Evolutionary conservation across 768 basidiomycete genomes (phyloP), one percentile per base, ranked within the genome.

Genomic region (Leccinum subgranulosum): DNA sequence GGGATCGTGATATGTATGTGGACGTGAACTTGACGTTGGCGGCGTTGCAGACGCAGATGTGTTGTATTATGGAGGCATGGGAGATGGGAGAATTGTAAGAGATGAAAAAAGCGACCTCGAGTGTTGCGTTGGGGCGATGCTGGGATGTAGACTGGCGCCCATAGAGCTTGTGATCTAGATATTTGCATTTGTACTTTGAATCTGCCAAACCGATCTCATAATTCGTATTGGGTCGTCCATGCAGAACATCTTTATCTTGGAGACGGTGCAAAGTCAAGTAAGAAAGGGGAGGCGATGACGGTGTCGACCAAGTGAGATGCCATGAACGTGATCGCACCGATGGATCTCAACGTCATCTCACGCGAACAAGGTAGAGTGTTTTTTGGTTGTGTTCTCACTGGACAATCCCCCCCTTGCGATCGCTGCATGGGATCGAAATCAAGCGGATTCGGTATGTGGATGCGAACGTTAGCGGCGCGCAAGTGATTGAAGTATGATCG

Each of bases 371-470:
- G 97, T 75, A 95, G 95, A 78, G 92, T 98, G 7, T 99, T 99
- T 75, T 4, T 31, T 31, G 11, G 31, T 31, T 0, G 79, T 82
- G 0, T 98, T 88, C 78, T 98, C 94, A 6, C 96, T 96, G 0
- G 95, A 98, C 69, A 90, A 95, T 66, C 89, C 94, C 90, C 90
- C 94, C 2, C 84, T 98, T 52, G 97, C 91, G 9, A 73, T 98
- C 47, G 96, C 95, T 2, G 94, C 93, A 3, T 90, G 28, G 96
- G 97, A 12, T 95, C 93, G 2, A 90, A 92, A 66, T 95, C 92
- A 2, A 94, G 88, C 68, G 98, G 71, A 79, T 99, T 17, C 98
- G 95, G 94, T 95, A 99, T 67, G 81, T 95, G 36, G 90, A 86
- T 10, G 82, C 89, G 6, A 98, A 92, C 69, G 74, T 79, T 77